Evolutionary conservation across 2,329 filamentous ascomycete species (phyloP).

Genomic region (Ilyonectria robusta): DNA sequence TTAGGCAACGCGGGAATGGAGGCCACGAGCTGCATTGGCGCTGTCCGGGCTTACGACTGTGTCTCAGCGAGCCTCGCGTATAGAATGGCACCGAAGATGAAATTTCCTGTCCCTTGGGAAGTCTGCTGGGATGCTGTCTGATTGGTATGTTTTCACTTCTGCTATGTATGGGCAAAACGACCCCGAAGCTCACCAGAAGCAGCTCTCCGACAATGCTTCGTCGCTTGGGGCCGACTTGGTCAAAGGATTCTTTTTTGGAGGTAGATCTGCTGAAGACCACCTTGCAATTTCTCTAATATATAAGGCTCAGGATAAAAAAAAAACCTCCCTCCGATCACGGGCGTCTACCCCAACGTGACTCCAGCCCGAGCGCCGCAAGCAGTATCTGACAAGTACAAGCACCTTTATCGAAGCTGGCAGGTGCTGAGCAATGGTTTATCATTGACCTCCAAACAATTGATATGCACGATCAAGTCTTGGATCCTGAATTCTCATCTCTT

Average conservation of each 20-base stretch:
- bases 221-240: conserved; percentile 17
- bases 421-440: neutral
- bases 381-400: neutral
- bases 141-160: neutral
- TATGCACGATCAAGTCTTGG: neutral
- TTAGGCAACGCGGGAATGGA: neutral
- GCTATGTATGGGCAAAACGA: too few species aligned
- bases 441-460: neutral
- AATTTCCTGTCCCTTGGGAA: neutral
- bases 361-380: neutral
- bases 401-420: neutral
- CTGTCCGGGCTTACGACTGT: neutral
- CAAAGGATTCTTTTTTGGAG: conserved; percentile 39
- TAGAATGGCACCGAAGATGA: conserved; percentile 9
- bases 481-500: neutral
- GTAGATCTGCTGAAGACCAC: conserved; percentile 47
- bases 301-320: conserved; percentile 24
- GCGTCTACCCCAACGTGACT: conserved; percentile 10
- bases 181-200: neutral
- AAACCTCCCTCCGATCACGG: conserved; percentile 19
- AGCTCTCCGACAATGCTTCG: neutral
- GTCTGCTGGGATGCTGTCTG: conserved; percentile 9
- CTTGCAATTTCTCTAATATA: conserved; percentile 44
- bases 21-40: too few species aligned
- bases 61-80: neutral